These are phyloP conservation scores for Choricystis sp. DNA, from an alignment of 139 green algal species.

Conservation along the genomic window DNA sequence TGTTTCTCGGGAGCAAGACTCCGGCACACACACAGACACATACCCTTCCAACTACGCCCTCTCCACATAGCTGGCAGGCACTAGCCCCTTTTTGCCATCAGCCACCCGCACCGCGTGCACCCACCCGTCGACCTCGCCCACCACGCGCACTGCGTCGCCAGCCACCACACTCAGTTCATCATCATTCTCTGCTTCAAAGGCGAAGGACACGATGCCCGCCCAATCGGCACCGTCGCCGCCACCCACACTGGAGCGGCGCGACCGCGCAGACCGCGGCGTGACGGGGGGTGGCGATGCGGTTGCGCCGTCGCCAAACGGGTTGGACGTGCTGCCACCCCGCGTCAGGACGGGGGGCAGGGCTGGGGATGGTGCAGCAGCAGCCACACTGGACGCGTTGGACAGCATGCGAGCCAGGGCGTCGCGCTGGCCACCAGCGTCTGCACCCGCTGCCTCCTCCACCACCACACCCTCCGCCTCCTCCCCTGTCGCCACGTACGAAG, in stretches of 20 bases:
- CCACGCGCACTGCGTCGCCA: slow-evolving; percentile 13
- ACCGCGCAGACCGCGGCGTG: neutral
- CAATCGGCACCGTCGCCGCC: neutral
- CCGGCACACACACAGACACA: neutral
- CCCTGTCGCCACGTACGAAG: neutral
- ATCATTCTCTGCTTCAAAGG: slow-evolving; percentile 7
- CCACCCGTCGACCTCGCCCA: slow-evolving; percentile 24
- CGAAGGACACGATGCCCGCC: slow-evolving; percentile 10
- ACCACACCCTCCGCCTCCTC: too few relatives aligned
- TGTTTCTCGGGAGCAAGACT: too few relatives aligned
- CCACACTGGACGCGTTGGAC: neutral
- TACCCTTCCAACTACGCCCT: neutral
- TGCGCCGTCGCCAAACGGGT: neutral
- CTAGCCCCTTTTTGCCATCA: neutral
- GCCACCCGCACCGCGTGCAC: slow-evolving; percentile 7
- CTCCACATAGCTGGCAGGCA: neutral
- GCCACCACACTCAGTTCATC: slow-evolving; percentile 16
- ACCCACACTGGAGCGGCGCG: neutral
- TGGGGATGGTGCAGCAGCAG: too few relatives aligned
- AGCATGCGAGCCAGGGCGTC: neutral
- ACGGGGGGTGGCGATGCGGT: too few relatives aligned
- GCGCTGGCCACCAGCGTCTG: too few relatives aligned
- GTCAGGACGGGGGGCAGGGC: too few relatives aligned
- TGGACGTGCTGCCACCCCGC: neutral
- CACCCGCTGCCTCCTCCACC: too few relatives aligned